phyloP scores from a whole-genome alignment of 768 basidiomycete species.

The Tricholoma sp. region DNA sequence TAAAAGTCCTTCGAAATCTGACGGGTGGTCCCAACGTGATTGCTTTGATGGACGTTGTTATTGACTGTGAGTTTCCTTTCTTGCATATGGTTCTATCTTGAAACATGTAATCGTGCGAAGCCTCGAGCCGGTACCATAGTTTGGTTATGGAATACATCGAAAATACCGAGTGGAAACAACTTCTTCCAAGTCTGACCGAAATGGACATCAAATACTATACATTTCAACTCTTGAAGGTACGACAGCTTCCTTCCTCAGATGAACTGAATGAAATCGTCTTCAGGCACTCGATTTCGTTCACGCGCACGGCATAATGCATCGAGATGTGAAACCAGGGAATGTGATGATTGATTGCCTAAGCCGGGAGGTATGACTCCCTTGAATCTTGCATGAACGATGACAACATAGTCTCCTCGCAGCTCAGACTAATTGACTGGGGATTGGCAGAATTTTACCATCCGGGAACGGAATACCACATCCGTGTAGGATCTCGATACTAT shows the following conservation, averaged over 20 bases:
- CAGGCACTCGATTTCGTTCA: slow-evolving; percentile 67
- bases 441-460: slow-evolving; percentile 75
- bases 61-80: slow-evolving; percentile 37
- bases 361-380: slow-evolving; percentile 40
- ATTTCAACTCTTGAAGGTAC: slow-evolving; percentile 56
- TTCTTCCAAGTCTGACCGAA: slow-evolving; percentile 56
- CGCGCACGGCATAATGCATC: slow-evolving; percentile 68
- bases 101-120: slow-evolving; percentile 12
- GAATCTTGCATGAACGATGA: background rate
- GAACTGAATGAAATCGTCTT: background rate
- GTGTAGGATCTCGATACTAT: slow-evolving; percentile 69
- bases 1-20: slow-evolving; percentile 67
- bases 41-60: slow-evolving; percentile 59
- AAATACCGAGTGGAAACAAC: slow-evolving; percentile 59
- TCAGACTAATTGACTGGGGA: slow-evolving; percentile 70
- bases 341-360: slow-evolving; percentile 70
- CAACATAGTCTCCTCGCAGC: slow-evolving; percentile 22
- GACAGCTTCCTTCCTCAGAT: background rate
- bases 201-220: slow-evolving; percentile 64
- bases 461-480: slow-evolving; percentile 63
- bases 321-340: slow-evolving; percentile 46
- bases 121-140: slow-evolving; percentile 55
- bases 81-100: background rate
- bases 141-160: slow-evolving; percentile 67
- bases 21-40: slow-evolving; percentile 70